Conservation (phyloP, 176 grass and related monocot genomes). For the Phoenix roebelenii region DNA sequence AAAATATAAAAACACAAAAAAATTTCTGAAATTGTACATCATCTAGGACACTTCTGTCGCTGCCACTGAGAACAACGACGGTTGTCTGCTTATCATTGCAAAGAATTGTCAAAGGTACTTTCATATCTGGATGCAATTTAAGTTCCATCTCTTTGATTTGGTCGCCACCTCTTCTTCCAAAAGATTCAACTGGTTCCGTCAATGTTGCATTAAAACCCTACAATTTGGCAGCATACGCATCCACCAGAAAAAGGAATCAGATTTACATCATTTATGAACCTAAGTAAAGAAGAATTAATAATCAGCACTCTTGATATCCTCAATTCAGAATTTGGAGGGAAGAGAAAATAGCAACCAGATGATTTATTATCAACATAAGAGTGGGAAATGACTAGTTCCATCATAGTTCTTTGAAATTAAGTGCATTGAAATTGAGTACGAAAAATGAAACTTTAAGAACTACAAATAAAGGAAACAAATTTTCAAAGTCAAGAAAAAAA, state of each 20-base stretch:
- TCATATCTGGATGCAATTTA: constrained; percentile 90
- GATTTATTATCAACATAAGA: no score
- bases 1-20: not conserved
- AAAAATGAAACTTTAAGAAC: no score
- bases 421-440: no score
- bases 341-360: no score
- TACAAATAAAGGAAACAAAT: no score
- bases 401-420: no score
- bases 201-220: constrained; percentile 98
- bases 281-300: no score
- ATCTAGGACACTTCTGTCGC: constrained; percentile 94
- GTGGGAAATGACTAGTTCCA: no score
- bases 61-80: constrained; percentile 92
- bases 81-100: constrained; percentile 76
- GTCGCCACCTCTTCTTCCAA: constrained; percentile 89
- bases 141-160: constrained; percentile 99
- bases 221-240: constrained; percentile 1
- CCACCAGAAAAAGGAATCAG: not conserved
- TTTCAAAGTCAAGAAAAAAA: no score
- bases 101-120: constrained; percentile 60
- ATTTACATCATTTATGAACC: no score
- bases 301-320: no score
- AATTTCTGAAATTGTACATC: constrained; percentile 41
- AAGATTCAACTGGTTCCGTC: constrained; percentile 89
- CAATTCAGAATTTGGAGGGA: no score